phyloP scores from a whole-genome alignment of 192 early-diverging fungal species.

The Coemansia sp. region DNA sequence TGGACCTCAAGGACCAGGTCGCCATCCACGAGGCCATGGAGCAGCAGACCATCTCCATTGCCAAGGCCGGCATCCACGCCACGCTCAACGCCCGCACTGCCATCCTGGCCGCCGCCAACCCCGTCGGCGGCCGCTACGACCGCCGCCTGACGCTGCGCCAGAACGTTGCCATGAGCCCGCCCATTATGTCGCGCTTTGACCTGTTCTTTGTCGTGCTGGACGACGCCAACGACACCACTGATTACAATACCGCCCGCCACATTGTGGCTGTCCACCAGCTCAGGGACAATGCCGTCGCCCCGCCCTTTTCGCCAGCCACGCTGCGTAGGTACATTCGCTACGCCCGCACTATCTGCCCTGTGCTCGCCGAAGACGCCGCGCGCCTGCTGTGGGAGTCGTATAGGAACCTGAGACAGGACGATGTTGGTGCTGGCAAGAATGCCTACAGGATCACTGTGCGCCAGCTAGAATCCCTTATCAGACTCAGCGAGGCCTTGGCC shows the following conservation, averaged over 20 bases:
- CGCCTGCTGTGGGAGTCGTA: constrained; percentile 81
- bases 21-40: constrained; percentile 99
- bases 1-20: constrained; percentile 96
- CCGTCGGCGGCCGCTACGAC: constrained; percentile 94
- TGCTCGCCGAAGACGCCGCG: constrained; percentile 76
- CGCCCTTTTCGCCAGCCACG: constrained; percentile 75
- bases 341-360: constrained; percentile 86
- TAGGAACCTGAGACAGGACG: constrained; percentile 83
- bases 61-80: constrained; percentile 96
- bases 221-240: constrained; percentile 85
- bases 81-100: constrained; percentile 93
- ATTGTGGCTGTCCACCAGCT: constrained; percentile 86
- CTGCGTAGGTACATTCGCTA: constrained; percentile 85
- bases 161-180: constrained; percentile 95
- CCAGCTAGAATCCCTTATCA: constrained; percentile 95
- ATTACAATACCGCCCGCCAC: constrained; percentile 89
- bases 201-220: constrained; percentile 97
- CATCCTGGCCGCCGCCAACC: constrained; percentile 97
- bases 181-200: constrained; percentile 99
- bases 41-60: constrained; percentile 95
- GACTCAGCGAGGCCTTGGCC: constrained; percentile 93
- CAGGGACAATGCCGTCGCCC: constrained; percentile 66
- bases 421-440: constrained; percentile 70
- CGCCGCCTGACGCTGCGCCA: constrained; percentile 92
- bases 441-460: constrained; percentile 96